Base-by-base conservation (phyloP, 2,329 filamentous ascomycete species). In the Sarocladiaceae sp. region DNA sequence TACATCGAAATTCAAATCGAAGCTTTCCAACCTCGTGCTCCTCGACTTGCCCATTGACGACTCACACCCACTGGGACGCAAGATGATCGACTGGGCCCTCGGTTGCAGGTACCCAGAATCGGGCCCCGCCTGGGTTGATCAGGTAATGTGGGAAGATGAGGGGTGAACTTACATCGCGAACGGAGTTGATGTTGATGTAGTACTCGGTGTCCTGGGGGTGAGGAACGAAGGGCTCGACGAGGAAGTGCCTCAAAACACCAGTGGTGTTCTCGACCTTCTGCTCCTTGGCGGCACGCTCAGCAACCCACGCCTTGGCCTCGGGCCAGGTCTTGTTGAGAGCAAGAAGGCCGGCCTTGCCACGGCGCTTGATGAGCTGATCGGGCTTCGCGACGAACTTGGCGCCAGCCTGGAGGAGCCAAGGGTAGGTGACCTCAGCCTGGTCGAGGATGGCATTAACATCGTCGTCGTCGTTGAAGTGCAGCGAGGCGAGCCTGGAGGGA, bases 131-230 rank as follows among this genome's bases (percentile, higher is more conserved):
- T n/a, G n/a, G n/a, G n/a, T n/a, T n/a, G n/a, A n/a, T n/a, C n/a
- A n/a, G n/a, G n/a, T n/a, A n/a, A n/a, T n/a, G n/a, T n/a, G n/a
- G n/a, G n/a, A n/a, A n/a, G n/a, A n/a, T n/a, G n/a, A n/a, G 29
- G 23, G 23, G 18, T 18, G 15, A 33, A 82, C 89, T 82, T 83
- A 97, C 93, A 83, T 97, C 93, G 77, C 93, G 87, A 62, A 95
- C 90, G 52, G 93, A 97, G 81, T 96, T 93, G 77, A 98, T 98
- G 83, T 96, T 96, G 77, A 98, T 95, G 74, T 98, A 98, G 77
- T 97, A 97, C 73, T 98, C 93, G 53, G 91, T 96, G 67, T 89
- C 85, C 59, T 89, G 80, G 53, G 90, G 85, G 72, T 98, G 93
- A 60, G 91, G 93, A 51, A 97, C 90, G 63, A 98, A 97, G 43